phyloP scores from a whole-genome alignment of 768 basidiomycete genomes.

The Nidularia sp. region DNA sequence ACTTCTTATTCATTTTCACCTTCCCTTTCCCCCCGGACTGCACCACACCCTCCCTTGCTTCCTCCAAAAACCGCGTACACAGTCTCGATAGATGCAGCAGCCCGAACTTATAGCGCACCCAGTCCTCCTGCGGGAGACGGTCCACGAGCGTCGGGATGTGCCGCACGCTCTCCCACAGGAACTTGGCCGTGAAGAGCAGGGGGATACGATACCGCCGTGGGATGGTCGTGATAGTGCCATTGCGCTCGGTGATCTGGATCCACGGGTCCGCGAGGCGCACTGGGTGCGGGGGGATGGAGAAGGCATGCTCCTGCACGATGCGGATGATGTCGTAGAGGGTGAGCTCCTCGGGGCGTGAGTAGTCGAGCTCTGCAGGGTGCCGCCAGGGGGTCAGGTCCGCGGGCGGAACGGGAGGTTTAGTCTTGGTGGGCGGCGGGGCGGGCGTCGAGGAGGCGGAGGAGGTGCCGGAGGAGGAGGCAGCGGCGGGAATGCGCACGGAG shows the following conservation, averaged over 20 bases:
- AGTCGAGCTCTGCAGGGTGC: neutral
- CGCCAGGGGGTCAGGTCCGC: neutral
- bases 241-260: constrained; percentile 9
- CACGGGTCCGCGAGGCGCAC: neutral
- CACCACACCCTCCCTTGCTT: constrained; percentile 14
- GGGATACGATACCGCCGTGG: constrained; percentile 38
- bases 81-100: constrained; percentile 38
- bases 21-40: neutral
- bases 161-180: constrained; percentile 35
- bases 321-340: neutral
- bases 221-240: constrained; percentile 15
- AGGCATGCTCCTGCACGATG: neutral
- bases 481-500: no score
- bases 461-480: no score
- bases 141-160: constrained; percentile 22
- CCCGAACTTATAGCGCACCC: constrained; percentile 35
- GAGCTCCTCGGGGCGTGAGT: neutral
- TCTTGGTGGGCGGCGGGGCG: no score
- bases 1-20: constrained; percentile 23
- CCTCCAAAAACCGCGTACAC: constrained; percentile 26
- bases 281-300: neutral
- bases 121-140: constrained; percentile 29
- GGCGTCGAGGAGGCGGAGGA: no score
- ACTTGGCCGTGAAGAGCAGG: constrained; percentile 41
- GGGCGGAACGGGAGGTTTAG: no score